Conservation (phyloP, 306 rosid genomes). For the Aeschynomene evenia region DNA sequence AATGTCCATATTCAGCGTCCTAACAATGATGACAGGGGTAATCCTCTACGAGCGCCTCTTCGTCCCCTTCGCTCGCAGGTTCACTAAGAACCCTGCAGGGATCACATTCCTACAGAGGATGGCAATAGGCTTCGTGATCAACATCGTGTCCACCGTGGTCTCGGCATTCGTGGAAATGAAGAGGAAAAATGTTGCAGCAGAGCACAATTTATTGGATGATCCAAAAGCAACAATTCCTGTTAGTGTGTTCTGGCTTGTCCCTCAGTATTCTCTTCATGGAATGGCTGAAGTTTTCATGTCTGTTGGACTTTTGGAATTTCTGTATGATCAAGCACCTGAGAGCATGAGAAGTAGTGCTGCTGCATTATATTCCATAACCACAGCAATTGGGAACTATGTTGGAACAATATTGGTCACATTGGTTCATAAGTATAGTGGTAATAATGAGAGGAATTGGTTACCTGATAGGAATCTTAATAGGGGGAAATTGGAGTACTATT, state of each 20-base stretch:
- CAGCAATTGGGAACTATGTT: slow-evolving; percentile 51
- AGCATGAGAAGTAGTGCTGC: slow-evolving; percentile 72
- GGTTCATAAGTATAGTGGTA: slow-evolving; percentile 52
- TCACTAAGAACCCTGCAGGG: slow-evolving; percentile 57
- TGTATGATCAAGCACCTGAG: slow-evolving; percentile 75
- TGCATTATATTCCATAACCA: slow-evolving; percentile 55
- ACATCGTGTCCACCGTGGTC: slow-evolving; percentile 50
- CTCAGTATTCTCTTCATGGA: slow-evolving; percentile 65
- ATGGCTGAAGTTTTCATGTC: slow-evolving; percentile 64
- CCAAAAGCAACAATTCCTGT: slow-evolving; percentile 55
- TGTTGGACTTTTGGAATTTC: slow-evolving; percentile 76
- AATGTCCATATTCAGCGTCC: slow-evolving; percentile 50
- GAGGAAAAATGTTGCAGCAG: slow-evolving; percentile 52
- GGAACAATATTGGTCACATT: slow-evolving; percentile 61
- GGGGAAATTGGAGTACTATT: slow-evolving; percentile 65
- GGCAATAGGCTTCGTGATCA: slow-evolving; percentile 61
- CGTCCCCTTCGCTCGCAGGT: slow-evolving; percentile 48
- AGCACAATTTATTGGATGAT: slow-evolving; percentile 47
- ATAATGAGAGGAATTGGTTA: slow-evolving; percentile 52
- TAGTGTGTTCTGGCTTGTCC: slow-evolving; percentile 74
- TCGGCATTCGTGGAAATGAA: slow-evolving; percentile 51
- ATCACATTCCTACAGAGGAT: slow-evolving; percentile 76
- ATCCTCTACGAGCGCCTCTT: slow-evolving; percentile 65
- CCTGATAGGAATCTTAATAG: slow-evolving; percentile 70
- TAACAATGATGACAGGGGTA: slow-evolving; percentile 57